Conservation (phyloP, 1,284 basidiomycete species). For the Pyrrhoderma noxium region DNA sequence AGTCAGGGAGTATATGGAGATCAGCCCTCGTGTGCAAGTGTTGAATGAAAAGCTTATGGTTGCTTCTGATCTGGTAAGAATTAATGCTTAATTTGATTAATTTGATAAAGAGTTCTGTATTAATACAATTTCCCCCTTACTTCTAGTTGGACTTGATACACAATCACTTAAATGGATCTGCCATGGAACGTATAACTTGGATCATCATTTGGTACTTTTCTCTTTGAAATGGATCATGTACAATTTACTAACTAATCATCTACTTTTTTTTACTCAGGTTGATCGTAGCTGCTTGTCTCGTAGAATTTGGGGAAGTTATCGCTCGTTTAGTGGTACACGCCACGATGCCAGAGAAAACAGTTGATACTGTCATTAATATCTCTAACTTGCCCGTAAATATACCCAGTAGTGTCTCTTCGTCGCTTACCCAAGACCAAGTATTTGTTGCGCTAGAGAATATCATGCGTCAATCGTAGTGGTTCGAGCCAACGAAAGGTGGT, state of each 20-base stretch:
- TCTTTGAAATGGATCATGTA: not conserved
- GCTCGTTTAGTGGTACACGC: constrained; percentile 73
- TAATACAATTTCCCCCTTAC: constrained; percentile 1
- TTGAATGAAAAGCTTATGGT: constrained; percentile 87
- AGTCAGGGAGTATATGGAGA: constrained; percentile 93
- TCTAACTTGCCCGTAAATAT: no score
- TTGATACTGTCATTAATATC: no score
- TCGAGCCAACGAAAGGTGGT: no score
- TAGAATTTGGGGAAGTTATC: constrained; percentile 78
- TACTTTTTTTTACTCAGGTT: constrained; percentile 41
- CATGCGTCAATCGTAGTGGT: no score
- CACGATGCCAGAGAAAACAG: constrained; percentile 30
- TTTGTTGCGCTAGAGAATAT: not conserved
- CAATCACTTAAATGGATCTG: constrained; percentile 85
- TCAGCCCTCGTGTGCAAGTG: constrained; percentile 76
- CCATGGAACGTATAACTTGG: constrained; percentile 93
- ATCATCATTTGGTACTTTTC: constrained; percentile 78
- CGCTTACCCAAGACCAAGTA: no score
- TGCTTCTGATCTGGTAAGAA: constrained; percentile 77
- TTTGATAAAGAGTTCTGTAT: no score
- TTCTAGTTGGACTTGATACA: constrained; percentile 86
- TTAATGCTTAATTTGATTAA: no score
- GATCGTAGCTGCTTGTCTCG: constrained; percentile 82
- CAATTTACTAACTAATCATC: not conserved
- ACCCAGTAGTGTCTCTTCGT: no score